phyloP scores from a whole-genome alignment of 805 yeast genomes.

The Kuraishia hungarica region DNA sequence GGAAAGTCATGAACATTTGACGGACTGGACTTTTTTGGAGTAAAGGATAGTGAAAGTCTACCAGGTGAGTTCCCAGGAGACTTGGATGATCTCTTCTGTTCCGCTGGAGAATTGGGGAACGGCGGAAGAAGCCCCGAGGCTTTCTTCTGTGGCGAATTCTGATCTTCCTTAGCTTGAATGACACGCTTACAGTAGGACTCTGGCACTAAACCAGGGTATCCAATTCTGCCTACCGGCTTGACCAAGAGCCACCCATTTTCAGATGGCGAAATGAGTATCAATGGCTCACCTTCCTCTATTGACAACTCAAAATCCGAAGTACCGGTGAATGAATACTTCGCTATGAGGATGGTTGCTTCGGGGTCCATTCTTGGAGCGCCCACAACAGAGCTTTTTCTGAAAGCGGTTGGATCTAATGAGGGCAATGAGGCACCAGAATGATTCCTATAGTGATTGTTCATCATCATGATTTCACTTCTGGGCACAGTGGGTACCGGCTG shows the following conservation, averaged over 20 bases:
- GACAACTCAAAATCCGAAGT: conserved; percentile 35
- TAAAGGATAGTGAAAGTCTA: not conserved
- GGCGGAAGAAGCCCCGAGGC: not conserved
- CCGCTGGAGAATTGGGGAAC: not conserved
- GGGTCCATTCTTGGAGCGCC: not conserved
- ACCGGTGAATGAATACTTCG: conserved; percentile 36
- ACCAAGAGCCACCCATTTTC: conserved; percentile 51
- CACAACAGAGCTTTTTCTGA: not conserved
- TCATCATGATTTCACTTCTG: not conserved
- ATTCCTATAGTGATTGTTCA: not conserved
- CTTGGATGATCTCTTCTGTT: not conserved
- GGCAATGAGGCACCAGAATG: not conserved
- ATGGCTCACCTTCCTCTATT: conserved; percentile 40
- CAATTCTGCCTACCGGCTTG: conserved; percentile 39
- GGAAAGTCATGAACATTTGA: not conserved
- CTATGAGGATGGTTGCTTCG: conserved; percentile 26
- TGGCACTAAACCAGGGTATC: conserved; percentile 43
- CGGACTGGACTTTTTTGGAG: not conserved
- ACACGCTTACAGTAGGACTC: conserved; percentile 24
- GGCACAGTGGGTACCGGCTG: not conserved
- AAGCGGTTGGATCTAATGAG: not conserved
- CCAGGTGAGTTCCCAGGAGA: not conserved
- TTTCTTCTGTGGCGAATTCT: not conserved
- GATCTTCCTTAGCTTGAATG: not conserved
- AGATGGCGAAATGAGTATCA: conserved; percentile 37